Conservation (phyloP, 495 filamentous ascomycete species). For the Oleoguttula mirabilis region DNA sequence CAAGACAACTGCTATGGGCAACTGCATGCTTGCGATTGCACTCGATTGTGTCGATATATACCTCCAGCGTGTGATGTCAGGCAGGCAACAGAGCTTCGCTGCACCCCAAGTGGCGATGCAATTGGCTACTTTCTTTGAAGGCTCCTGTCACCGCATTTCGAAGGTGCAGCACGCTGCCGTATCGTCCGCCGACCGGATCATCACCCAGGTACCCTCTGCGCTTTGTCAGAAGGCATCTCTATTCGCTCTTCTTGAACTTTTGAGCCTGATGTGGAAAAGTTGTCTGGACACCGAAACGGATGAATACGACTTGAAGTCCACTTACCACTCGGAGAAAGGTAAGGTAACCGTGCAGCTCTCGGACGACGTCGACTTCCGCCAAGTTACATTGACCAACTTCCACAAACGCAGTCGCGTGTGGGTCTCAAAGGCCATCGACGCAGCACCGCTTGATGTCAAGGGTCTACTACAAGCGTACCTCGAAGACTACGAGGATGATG, state of each 20-base stretch:
- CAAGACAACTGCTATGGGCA: slow-evolving; percentile 63
- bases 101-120: slow-evolving; percentile 79
- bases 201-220: slow-evolving; percentile 71
- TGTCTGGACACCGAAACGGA: slow-evolving; percentile 91
- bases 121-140: slow-evolving; percentile 67
- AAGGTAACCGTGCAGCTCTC: slow-evolving; percentile 77
- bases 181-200: slow-evolving; percentile 69
- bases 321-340: slow-evolving; percentile 60
- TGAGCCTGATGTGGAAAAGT: slow-evolving; percentile 87
- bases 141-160: slow-evolving; percentile 84
- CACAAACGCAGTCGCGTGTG: slow-evolving; percentile 65
- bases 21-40: slow-evolving; percentile 75
- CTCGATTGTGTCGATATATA: slow-evolving; percentile 62
- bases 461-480: slow-evolving; percentile 88
- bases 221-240: slow-evolving; percentile 81
- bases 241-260: slow-evolving; percentile 79
- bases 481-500: slow-evolving; percentile 82
- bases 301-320: slow-evolving; percentile 75
- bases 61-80: slow-evolving; percentile 55
- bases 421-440: slow-evolving; percentile 65
- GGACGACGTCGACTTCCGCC: slow-evolving; percentile 71
- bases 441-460: slow-evolving; percentile 90
- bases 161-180: slow-evolving; percentile 77
- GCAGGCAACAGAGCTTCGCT: slow-evolving; percentile 59
- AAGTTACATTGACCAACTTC: slow-evolving; percentile 63